These are phyloP conservation scores for Phytophthora litchii DNA, from an alignment of 352 stramenopile species.

Conservation along the genomic window DNA sequence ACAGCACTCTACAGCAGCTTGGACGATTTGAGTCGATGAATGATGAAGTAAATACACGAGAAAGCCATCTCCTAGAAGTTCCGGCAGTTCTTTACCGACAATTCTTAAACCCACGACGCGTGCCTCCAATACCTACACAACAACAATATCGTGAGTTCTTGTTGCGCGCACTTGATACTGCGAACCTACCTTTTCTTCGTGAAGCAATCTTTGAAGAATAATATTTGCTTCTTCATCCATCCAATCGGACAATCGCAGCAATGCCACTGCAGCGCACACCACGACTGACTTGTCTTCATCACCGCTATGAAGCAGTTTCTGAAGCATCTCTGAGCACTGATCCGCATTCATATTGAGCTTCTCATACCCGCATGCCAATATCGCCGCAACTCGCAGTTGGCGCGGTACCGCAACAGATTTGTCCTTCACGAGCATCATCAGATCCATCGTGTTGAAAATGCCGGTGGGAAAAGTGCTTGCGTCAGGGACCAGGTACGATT, in stretches of 20 bases:
- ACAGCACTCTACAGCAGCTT: conserved; percentile 82
- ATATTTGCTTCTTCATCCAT: conserved; percentile 88
- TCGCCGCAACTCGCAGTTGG: conserved; percentile 72
- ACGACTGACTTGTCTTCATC: conserved; percentile 74
- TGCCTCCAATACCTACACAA: conserved; percentile 53
- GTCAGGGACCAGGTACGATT: conserved; percentile 69
- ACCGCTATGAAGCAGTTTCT: conserved; percentile 55
- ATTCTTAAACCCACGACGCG: conserved; percentile 85
- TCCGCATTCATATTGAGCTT: conserved; percentile 65
- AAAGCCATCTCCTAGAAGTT: conserved; percentile 83
- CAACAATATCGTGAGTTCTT: neutral
- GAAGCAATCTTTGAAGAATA: conserved; percentile 75
- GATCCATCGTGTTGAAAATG: conserved; percentile 83
- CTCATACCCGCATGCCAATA: conserved; percentile 81
- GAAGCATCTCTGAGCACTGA: conserved; percentile 68
- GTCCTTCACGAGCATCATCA: conserved; percentile 85
- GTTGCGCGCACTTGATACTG: neutral
- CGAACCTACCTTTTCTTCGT: conserved; percentile 68
- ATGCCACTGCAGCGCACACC: conserved; percentile 76
- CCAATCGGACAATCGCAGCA: conserved; percentile 80
- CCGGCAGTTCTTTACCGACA: conserved; percentile 79
- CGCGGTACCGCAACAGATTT: conserved; percentile 61
- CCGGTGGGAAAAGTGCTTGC: conserved; percentile 53
- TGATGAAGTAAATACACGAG: conserved; percentile 87
- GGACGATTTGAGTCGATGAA: conserved; percentile 68